Base-by-base conservation (phyloP, 352 stramenopile genomes). In the Thalassiosira pacifica region DNA sequence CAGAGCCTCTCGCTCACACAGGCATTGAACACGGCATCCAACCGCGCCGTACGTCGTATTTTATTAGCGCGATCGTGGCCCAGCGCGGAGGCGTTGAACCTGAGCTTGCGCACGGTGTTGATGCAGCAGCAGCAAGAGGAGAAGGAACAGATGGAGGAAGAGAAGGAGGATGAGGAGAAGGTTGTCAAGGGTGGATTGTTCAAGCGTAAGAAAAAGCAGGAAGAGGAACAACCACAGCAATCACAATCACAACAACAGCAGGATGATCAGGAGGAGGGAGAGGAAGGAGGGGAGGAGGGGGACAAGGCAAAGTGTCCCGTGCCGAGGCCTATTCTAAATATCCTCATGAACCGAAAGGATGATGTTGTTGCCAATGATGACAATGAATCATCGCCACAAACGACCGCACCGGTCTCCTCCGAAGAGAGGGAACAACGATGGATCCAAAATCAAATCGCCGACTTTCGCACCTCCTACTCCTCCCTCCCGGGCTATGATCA, bases 21-120 rank as follows among this genome's bases (percentile, higher is more conserved):
- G 31, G 82, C 86, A 55, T 67, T 95, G 0, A 95, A 95, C 69
- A 93, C 91, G 70, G 89, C 90, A 67, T 94, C 87, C 19, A 95
- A 95, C 78, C 82, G 90, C 29, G 90, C 86, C 19, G 83, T 95
- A 11, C 81, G 90, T 40, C 70, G 92, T 42, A 94, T 95, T 74
- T 66, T 94, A 34, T 70, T 95, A 26, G 86, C 90, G 24, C 68
- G 89, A 68, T 93, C 83, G 5, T 95, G 92, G 92, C 92, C 92
- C 27, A 91, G 83, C 31, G 87, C 90, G 10, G 90, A 94, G 79
- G 89, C 85, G 26, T 86, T 95, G 29, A 94, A 94, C 77, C 67
- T 91, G 9, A 92, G 86, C 82, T 73, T 95, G 24, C 86, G 88
- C 60, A 86, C 85, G 29, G 77, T 87, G 10, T 64, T 90, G 26